Conservation (phyloP, 805 yeast species). For the Teunomyces gatunensis region DNA sequence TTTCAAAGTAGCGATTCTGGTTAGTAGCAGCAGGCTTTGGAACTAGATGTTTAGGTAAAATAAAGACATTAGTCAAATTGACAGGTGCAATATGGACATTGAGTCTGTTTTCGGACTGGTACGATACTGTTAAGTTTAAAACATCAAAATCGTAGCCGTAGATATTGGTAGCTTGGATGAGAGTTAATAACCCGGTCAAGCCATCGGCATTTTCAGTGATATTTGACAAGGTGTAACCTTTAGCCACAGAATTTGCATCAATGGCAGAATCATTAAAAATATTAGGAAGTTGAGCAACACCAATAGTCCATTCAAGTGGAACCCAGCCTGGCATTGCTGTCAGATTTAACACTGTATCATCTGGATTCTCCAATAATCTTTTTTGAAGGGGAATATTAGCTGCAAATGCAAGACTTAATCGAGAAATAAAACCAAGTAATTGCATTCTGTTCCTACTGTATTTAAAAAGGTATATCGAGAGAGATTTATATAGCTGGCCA, state of each 20-base stretch:
- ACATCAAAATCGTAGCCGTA: conserved; percentile 23
- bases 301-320: conserved; percentile 8
- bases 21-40: conserved; percentile 12
- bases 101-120: conserved; percentile 16
- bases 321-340: background rate
- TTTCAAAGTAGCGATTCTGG: conserved; percentile 8
- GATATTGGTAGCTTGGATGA: conserved; percentile 18
- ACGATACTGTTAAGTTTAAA: conserved; percentile 18
- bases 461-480: no score
- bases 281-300: conserved; percentile 17
- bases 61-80: conserved; percentile 19
- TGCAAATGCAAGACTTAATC: background rate
- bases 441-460: background rate
- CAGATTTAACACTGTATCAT: background rate
- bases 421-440: background rate
- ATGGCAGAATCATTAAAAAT: conserved; percentile 17
- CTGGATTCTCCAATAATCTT: background rate
- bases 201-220: conserved; percentile 10
- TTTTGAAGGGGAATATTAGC: background rate
- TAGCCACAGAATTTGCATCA: conserved; percentile 20
- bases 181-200: conserved; percentile 14
- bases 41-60: conserved; percentile 17
- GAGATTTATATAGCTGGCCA: background rate
- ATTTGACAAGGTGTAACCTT: conserved; percentile 17
- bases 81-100: conserved; percentile 20